Percentiles rank a stretch among this genome's conserved stretches.
These are phyloP conservation scores for Aureobasidium sp. DNA, from an alignment of 2,329 filamentous ascomycete genomes.

Conservation along the genomic window DNA sequence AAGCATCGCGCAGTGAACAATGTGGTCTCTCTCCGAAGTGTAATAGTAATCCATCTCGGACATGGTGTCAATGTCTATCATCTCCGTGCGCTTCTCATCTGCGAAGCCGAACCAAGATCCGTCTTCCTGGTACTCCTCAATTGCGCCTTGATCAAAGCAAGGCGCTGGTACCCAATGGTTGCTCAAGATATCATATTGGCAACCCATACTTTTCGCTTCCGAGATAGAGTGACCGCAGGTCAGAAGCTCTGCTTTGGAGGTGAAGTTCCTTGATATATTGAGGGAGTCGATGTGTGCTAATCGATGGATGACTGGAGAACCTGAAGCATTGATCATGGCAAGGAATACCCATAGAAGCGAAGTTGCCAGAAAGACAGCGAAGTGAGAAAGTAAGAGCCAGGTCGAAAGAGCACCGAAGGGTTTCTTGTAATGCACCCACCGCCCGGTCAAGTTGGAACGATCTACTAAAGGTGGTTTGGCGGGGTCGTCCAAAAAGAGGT, in stretches of 20 bases:
- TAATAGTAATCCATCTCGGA: not conserved
- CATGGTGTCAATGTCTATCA: not conserved
- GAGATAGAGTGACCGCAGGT: not conserved
- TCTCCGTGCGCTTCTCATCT: not conserved
- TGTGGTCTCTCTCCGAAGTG: not conserved
- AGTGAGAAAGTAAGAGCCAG: not conserved
- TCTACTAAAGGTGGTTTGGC: not conserved
- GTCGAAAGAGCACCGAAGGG: not conserved
- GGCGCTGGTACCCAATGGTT: not conserved
- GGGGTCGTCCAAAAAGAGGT: too few relatives aligned
- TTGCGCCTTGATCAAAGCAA: not conserved
- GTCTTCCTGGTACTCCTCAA: not conserved
- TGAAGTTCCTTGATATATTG: not conserved
- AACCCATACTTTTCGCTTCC: not conserved
- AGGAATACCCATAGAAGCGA: not conserved
- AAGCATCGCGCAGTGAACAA: not conserved
- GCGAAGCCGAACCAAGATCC: not conserved
- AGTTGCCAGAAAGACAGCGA: not conserved
- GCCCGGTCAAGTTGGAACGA: too few relatives aligned
- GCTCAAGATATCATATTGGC: not conserved
- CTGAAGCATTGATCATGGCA: not conserved
- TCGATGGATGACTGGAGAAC: too few relatives aligned
- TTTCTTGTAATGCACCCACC: not conserved
- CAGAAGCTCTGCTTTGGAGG: not conserved
- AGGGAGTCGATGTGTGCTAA: too few relatives aligned